Evolutionary conservation across 2,329 filamentous ascomycete genomes (phyloP).

Genomic region (Aspergillus carbonarius): DNA sequence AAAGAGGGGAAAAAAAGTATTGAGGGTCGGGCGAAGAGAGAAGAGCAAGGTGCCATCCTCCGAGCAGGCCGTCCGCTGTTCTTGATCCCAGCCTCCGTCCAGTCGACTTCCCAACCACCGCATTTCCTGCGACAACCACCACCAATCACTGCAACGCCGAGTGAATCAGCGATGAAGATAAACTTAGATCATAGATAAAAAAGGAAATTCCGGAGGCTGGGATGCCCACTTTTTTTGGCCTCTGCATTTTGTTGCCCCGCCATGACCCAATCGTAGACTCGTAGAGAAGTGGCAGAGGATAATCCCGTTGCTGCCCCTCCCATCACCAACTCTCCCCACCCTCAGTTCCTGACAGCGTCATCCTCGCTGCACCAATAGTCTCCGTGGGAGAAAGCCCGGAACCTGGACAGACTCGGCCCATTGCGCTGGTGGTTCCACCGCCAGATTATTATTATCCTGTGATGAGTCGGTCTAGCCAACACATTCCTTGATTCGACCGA

Average conservation of each 20-base stretch:
- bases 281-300: background rate
- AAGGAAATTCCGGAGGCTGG: conserved; percentile 9
- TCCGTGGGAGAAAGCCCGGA: background rate
- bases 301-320: background rate
- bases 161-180: conserved; percentile 1
- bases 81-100: conserved; percentile 32
- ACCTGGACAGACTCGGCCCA: background rate
- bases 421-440: background rate
- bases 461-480: conserved; percentile 1
- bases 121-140: conserved; percentile 27
- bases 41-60: background rate
- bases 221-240: background rate
- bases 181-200: conserved; percentile 2
- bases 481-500: conserved; percentile 1
- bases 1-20: background rate
- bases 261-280: background rate
- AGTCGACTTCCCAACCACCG: conserved; percentile 35
- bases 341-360: conserved; percentile 6
- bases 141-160: conserved; percentile 13
- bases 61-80: conserved; percentile 1
- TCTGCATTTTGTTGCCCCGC: background rate
- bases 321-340: background rate
- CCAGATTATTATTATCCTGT: background rate
- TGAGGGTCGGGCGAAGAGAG: background rate
- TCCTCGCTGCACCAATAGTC: background rate